Percentiles rank a stretch among this genome's conserved stretches.
phyloP scores from a whole-genome alignment of 345 rosid species.

The Nephelium lappaceum region DNA sequence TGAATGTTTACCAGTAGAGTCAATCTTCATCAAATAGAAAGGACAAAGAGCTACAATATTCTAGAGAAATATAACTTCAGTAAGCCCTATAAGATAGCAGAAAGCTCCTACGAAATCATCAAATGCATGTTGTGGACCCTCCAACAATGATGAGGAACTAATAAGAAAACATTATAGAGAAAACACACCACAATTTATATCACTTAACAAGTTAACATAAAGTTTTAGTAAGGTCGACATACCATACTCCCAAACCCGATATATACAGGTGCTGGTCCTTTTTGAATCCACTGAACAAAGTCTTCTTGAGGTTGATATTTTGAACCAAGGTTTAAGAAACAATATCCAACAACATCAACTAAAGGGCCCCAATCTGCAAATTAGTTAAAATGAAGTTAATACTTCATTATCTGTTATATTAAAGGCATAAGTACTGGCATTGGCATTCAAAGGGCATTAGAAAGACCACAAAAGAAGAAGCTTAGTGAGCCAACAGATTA shows the following conservation, averaged over 20 bases:
- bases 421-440: slow-evolving; percentile 10
- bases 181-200: background rate
- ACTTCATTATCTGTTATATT: background rate
- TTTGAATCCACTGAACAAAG: slow-evolving; percentile 71
- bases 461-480: slow-evolving; percentile 11
- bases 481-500: slow-evolving; percentile 4
- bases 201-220: background rate
- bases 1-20: background rate
- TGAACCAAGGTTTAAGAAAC: slow-evolving; percentile 84
- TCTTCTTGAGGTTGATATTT: slow-evolving; percentile 75
- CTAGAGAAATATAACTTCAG: too few species aligned
- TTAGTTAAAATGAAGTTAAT: slow-evolving; percentile 23
- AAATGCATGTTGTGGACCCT: background rate
- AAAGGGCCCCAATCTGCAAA: slow-evolving; percentile 91
- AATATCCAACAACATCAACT: slow-evolving; percentile 97
- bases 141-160: background rate
- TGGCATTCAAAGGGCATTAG: background rate
- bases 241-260: slow-evolving; percentile 99
- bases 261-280: slow-evolving; percentile 81
- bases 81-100: background rate
- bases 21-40: background rate
- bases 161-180: slow-evolving; percentile 1
- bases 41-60: too few species aligned
- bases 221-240: slow-evolving; percentile 26
- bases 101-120: slow-evolving; percentile 6